These are phyloP conservation scores for Boletellus ananiceps DNA, from an alignment of 768 basidiomycete genomes.

Conservation along the genomic window DNA sequence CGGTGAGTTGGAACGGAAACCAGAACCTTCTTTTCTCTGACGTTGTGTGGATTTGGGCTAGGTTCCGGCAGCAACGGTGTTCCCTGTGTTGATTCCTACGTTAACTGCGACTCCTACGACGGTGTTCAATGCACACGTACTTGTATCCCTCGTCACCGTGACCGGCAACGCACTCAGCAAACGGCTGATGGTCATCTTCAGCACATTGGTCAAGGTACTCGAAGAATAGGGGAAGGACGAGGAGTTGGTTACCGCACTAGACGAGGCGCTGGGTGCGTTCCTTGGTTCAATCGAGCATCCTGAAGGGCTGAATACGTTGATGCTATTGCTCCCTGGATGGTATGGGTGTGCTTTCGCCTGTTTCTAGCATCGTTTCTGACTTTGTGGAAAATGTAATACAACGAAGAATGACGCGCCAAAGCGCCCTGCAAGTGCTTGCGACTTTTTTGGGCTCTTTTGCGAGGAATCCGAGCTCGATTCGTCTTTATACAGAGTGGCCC, in stretches of 20 bases:
- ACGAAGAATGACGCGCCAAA: too few species aligned
- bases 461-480: too few species aligned
- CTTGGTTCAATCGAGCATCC: too few species aligned
- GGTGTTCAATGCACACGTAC: slow-evolving; percentile 89
- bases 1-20: slow-evolving; percentile 28
- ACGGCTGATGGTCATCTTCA: slow-evolving; percentile 74
- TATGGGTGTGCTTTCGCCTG: too few species aligned
- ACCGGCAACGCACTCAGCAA: slow-evolving; percentile 88
- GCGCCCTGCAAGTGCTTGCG: too few species aligned
- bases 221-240: slow-evolving; percentile 45
- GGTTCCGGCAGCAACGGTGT: slow-evolving; percentile 92
- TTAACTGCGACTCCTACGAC: slow-evolving; percentile 81
- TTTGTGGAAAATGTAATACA: too few species aligned
- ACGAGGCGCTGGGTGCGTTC: slow-evolving; percentile 34
- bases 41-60: slow-evolving; percentile 24
- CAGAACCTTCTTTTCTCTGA: too few species aligned
- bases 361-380: too few species aligned
- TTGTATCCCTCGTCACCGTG: slow-evolving; percentile 88
- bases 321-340: too few species aligned
- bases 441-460: too few species aligned
- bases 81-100: slow-evolving; percentile 58
- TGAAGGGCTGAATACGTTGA: too few species aligned
- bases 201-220: slow-evolving; percentile 69
- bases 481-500: too few species aligned
- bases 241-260: slow-evolving; percentile 46